Evolutionary conservation across 176 grass and related monocot species (phyloP).

Genomic region (Tillandsia fasciculata): DNA sequence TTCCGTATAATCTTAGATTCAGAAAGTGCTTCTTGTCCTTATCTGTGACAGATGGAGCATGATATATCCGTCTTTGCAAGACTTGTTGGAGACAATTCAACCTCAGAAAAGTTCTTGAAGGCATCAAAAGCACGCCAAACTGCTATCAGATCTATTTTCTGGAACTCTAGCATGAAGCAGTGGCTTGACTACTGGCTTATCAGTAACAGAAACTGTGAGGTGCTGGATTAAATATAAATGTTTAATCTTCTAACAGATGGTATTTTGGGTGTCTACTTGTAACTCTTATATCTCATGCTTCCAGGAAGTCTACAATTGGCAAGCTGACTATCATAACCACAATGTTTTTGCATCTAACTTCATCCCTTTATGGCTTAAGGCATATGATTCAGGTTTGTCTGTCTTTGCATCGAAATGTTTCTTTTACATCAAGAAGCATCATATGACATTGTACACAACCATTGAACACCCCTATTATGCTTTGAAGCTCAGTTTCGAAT

Average conservation of each 20-base stretch:
- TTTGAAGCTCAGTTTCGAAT: too few species aligned
- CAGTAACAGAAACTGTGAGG: conserved; percentile 35
- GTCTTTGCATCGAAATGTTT: conserved; percentile 1
- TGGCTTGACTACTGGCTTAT: conserved; percentile 90
- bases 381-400: conserved; percentile 41
- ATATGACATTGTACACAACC: neutral
- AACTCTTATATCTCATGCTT: conserved; percentile 19
- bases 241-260: neutral
- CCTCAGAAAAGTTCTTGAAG: conserved; percentile 35
- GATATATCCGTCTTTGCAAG: conserved; percentile 60
- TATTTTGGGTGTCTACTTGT: conserved; percentile 8
- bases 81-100: conserved; percentile 45
- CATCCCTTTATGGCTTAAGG: conserved; percentile 60
- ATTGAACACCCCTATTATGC: neutral
- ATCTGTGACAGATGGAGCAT: conserved; percentile 51
- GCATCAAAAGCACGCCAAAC: conserved; percentile 42
- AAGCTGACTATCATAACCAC: conserved; percentile 40
- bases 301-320: conserved; percentile 53
- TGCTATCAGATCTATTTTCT: conserved; percentile 67
- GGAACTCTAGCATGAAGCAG: conserved; percentile 69
- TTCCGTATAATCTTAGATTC: neutral
- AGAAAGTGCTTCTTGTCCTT: conserved; percentile 5
- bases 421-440: neutral
- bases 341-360: conserved; percentile 86
- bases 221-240: conserved; percentile 14